Conservation (phyloP, 164 flowering plant species). For the Berberis vulgaris region DNA sequence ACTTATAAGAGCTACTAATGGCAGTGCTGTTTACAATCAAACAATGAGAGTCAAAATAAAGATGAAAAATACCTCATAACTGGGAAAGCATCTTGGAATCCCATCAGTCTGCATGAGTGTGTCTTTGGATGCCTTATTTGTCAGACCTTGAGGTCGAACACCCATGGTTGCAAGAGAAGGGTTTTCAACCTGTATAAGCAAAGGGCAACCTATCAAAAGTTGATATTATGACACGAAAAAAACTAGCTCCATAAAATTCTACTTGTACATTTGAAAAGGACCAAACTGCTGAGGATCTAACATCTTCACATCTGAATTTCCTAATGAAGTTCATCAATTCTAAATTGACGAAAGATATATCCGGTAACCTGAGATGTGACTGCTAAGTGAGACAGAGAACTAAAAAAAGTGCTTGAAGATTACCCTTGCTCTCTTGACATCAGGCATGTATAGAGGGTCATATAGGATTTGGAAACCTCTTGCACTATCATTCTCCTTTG, state of each 20-base stretch:
- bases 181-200: not conserved
- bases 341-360: not conserved
- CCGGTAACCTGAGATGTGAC: not conserved
- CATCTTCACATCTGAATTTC: not conserved
- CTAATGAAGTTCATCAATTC: not conserved
- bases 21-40: not conserved
- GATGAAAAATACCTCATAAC: slow-evolving; percentile 31
- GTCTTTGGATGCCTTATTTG: slow-evolving; percentile 6
- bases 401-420: not conserved
- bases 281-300: too few species aligned
- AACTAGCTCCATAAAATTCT: not conserved
- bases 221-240: not conserved
- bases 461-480: slow-evolving; percentile 20
- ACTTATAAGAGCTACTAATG: not conserved
- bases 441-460: slow-evolving; percentile 21
- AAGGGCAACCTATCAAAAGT: not conserved
- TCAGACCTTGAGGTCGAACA: not conserved
- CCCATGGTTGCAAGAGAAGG: not conserved
- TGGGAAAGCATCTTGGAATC: slow-evolving; percentile 35
- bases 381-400: not conserved
- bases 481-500: slow-evolving; percentile 20
- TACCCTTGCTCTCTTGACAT: slow-evolving; percentile 35
- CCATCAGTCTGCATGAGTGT: slow-evolving; percentile 23
- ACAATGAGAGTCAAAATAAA: not conserved
- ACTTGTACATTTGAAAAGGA: not conserved